phyloP scores from a whole-genome alignment of 2,329 filamentous ascomycete species.

The Periconia sp. region DNA sequence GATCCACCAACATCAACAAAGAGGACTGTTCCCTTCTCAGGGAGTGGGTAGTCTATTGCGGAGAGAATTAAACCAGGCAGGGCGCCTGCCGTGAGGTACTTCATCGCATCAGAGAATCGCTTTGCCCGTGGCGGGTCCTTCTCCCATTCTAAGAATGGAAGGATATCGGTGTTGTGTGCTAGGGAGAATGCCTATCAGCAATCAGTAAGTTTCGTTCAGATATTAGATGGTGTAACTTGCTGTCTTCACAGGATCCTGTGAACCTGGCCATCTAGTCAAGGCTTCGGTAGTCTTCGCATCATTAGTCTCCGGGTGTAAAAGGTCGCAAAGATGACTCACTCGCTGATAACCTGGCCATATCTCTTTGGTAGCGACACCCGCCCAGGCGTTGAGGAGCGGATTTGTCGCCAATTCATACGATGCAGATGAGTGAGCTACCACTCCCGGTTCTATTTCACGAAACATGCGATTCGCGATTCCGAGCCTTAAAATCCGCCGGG shows the following conservation, averaged over 20 bases:
- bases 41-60: too few relatives aligned
- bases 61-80: too few relatives aligned
- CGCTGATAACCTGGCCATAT: neutral
- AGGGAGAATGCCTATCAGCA: neutral
- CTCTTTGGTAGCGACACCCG: too few relatives aligned
- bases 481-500: neutral
- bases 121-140: too few relatives aligned
- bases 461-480: neutral
- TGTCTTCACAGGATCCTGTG: too few relatives aligned
- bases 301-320: neutral
- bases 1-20: neutral
- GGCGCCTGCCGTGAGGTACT: too few relatives aligned
- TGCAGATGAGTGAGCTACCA: neutral
- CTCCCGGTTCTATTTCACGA: neutral
- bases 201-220: neutral
- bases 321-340: neutral
- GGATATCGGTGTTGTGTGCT: too few relatives aligned
- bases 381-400: too few relatives aligned
- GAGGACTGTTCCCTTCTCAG: too few relatives aligned
- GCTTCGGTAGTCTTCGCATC: neutral
- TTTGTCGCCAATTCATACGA: neutral
- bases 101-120: too few relatives aligned
- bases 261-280: too few relatives aligned
- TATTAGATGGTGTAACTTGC: neutral
- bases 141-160: too few relatives aligned